phyloP scores from a whole-genome alignment of 257 asterid genomes.

The Dorcoceras hygrometricum region DNA sequence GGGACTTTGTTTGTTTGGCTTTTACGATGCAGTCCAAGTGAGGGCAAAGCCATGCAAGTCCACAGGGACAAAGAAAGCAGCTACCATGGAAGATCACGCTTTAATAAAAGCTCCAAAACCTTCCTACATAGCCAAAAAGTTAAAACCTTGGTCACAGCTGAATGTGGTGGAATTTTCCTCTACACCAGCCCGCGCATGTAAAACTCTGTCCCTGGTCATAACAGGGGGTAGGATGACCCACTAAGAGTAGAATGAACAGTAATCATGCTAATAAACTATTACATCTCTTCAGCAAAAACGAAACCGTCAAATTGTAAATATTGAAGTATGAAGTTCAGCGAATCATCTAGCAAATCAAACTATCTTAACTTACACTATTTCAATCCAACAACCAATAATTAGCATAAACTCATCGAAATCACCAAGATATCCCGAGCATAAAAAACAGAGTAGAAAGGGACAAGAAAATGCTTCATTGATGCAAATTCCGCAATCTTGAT shows the following conservation, averaged over 20 bases:
- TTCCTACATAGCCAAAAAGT: slow-evolving; percentile 11
- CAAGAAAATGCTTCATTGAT: neutral
- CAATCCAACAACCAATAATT: neutral
- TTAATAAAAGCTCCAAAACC: slow-evolving; percentile 20
- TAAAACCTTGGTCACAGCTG: slow-evolving; percentile 1
- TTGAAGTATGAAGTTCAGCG: neutral
- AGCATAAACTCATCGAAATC: neutral
- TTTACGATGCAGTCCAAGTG: slow-evolving; percentile 58
- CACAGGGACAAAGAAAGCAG: slow-evolving; percentile 29
- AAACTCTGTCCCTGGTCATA: slow-evolving; percentile 29
- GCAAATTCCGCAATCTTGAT: slow-evolving; percentile 23
- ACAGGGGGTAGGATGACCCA: slow-evolving; percentile 20
- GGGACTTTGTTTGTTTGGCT: slow-evolving; percentile 45
- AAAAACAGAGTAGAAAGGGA: neutral
- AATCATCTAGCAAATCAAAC: slow-evolving; percentile 15
- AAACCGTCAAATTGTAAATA: slow-evolving; percentile 8
- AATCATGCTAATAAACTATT: slow-evolving; percentile 8
- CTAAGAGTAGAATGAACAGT: neutral
- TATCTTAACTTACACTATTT: neutral
- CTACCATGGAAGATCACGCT: slow-evolving; percentile 46
- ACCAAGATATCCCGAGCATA: slow-evolving; percentile 2
- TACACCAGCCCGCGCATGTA: slow-evolving; percentile 22
- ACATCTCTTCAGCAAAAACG: slow-evolving; percentile 12
- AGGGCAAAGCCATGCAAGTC: slow-evolving; percentile 61
- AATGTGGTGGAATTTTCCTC: slow-evolving; percentile 3